phyloP scores from a whole-genome alignment of 2,329 filamentous ascomycete genomes.

The Talaromyces funiculosus region DNA sequence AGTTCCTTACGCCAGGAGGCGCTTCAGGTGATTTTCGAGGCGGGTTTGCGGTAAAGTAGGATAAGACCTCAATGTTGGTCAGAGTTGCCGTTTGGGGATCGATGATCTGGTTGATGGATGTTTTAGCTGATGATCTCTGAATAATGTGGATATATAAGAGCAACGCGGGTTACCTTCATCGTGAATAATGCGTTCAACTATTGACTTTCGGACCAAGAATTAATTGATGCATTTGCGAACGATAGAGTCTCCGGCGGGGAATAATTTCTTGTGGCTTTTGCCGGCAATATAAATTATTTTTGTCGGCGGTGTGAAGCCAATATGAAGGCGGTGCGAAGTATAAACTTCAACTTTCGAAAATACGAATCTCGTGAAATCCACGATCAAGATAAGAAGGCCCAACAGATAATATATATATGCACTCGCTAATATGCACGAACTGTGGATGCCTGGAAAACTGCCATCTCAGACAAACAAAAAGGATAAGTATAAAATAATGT shows the following conservation, averaged over 20 bases:
- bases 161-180: constrained; percentile 10
- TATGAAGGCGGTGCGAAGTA: background rate
- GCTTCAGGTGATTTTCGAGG: constrained; percentile 37
- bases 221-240: background rate
- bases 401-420: background rate
- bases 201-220: too few species aligned
- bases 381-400: background rate
- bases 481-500: background rate
- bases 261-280: background rate
- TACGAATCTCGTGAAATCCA: background rate
- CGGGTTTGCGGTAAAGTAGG: constrained; percentile 32
- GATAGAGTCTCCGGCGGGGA: constrained; percentile 3
- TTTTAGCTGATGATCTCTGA: background rate
- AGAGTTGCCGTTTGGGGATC: constrained; percentile 18
- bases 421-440: background rate
- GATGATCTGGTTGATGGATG: constrained; percentile 10
- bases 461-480: background rate
- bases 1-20: constrained; percentile 33
- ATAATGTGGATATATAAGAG: too few species aligned
- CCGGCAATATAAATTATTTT: constrained; percentile 6
- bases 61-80: constrained; percentile 41
- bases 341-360: too few species aligned
- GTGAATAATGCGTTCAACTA: too few species aligned
- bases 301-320: background rate
- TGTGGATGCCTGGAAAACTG: background rate